These are phyloP conservation scores for Rhodomyrtus psidioides DNA, from an alignment of 441 rosid genomes.

Conservation along the genomic window DNA sequence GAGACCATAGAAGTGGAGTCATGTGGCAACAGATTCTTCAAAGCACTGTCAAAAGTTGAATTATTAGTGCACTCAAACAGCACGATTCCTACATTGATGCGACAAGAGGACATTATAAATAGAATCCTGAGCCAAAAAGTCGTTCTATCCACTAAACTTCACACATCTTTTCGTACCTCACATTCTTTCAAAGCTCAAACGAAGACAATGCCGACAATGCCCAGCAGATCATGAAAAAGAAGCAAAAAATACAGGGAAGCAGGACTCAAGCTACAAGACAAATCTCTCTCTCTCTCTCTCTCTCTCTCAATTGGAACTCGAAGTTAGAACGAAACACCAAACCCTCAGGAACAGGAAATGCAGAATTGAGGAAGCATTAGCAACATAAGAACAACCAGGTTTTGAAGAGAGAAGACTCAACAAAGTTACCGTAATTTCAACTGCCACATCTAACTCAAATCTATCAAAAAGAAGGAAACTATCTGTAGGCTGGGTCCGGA, in stretches of 20 bases:
- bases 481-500: no score
- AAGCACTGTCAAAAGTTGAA: slow-evolving; percentile 17
- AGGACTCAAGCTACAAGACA: background rate
- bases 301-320: background rate
- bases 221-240: background rate
- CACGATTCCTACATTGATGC: slow-evolving; percentile 7
- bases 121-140: slow-evolving; percentile 4
- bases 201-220: background rate
- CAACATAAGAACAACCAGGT: background rate
- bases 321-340: background rate
- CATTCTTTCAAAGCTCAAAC: background rate
- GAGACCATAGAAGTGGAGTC: background rate
- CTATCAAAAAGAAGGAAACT: background rate
- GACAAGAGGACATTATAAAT: slow-evolving; percentile 4
- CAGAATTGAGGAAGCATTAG: background rate
- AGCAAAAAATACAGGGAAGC: background rate
- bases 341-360: background rate
- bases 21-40: slow-evolving; percentile 8
- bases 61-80: slow-evolving; percentile 6
- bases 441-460: background rate
- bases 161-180: background rate
- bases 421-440: background rate
- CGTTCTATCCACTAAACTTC: background rate
- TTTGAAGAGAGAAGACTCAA: background rate
- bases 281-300: background rate